These are phyloP conservation scores for Exobasidium rhododendri DNA, from an alignment of 1,284 basidiomycete genomes.

Conservation along the genomic window DNA sequence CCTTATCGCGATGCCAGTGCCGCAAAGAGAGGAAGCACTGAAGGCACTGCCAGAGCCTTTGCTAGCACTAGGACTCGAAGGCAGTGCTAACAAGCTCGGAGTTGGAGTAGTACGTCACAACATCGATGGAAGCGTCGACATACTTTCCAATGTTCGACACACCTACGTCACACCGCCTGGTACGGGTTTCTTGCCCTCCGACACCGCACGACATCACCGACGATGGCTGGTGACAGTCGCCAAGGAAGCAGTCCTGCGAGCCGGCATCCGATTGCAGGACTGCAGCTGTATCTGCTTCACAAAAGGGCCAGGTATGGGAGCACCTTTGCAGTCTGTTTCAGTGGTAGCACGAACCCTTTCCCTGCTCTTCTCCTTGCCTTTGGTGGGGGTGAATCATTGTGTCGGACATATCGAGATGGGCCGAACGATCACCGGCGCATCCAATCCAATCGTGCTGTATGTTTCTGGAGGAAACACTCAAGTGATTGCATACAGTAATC, in stretches of 20 bases:
- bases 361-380: slow-evolving; percentile 80
- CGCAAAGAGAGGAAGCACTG: slow-evolving; percentile 4
- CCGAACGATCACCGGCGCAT: slow-evolving; percentile 85
- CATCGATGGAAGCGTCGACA: slow-evolving; percentile 59
- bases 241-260: slow-evolving; percentile 71
- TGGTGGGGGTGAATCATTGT: slow-evolving; percentile 97
- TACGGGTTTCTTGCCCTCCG: slow-evolving; percentile 90
- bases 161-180: slow-evolving; percentile 98
- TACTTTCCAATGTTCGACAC: slow-evolving; percentile 69
- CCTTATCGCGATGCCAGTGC: not conserved
- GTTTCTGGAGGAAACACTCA: slow-evolving; percentile 99
- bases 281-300: slow-evolving; percentile 95
- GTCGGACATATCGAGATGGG: slow-evolving; percentile 99
- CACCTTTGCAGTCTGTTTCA: slow-evolving; percentile 89
- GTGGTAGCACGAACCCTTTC: slow-evolving; percentile 90
- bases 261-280: slow-evolving; percentile 67
- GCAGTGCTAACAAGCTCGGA: slow-evolving; percentile 89
- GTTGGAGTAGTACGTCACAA: slow-evolving; percentile 83
- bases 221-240: slow-evolving; percentile 86
- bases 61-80: slow-evolving; percentile 49
- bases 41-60: slow-evolving; percentile 16
- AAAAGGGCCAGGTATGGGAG: slow-evolving; percentile 98
- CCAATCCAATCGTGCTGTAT: slow-evolving; percentile 94
- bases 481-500: slow-evolving; percentile 90
- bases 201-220: slow-evolving; percentile 93